Conservation (phyloP, 1,284 basidiomycete genomes). For the Coniophora puteana region DNA sequence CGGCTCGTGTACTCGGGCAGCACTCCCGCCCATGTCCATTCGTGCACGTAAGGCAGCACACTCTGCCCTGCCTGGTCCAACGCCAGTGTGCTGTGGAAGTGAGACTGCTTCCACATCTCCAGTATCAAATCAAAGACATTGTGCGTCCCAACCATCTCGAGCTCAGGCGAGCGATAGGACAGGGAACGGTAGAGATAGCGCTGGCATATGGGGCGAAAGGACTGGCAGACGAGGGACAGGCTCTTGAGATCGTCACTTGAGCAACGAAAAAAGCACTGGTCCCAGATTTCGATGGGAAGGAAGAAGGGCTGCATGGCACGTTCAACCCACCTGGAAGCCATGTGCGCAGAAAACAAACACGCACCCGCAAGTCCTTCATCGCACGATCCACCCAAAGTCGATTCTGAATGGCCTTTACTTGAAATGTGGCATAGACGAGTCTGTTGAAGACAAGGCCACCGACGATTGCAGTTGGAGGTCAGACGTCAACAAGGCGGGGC, state of each 20-base stretch:
- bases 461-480: not conserved
- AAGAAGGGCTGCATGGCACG: not conserved
- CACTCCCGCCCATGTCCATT: not conserved
- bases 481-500: too few relatives aligned
- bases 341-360: not conserved
- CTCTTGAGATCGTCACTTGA: not conserved
- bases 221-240: not conserved
- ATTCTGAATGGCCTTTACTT: not conserved
- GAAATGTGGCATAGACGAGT: not conserved
- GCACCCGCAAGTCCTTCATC: not conserved
- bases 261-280: not conserved
- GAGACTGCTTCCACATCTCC: not conserved
- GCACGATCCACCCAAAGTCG: not conserved
- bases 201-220: not conserved
- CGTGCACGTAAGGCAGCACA: not conserved
- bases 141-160: not conserved
- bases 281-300: not conserved
- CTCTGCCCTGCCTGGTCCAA: not conserved
- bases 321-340: not conserved
- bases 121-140: not conserved
- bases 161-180: not conserved
- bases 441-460: not conserved
- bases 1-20: not conserved
- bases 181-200: not conserved
- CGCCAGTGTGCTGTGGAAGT: not conserved